A percentile compares a stretch with the other conserved stretches of the same genome.
Evolutionary conservation across 1,284 basidiomycete species (phyloP).

Genomic region (Termitomyces sp.): DNA sequence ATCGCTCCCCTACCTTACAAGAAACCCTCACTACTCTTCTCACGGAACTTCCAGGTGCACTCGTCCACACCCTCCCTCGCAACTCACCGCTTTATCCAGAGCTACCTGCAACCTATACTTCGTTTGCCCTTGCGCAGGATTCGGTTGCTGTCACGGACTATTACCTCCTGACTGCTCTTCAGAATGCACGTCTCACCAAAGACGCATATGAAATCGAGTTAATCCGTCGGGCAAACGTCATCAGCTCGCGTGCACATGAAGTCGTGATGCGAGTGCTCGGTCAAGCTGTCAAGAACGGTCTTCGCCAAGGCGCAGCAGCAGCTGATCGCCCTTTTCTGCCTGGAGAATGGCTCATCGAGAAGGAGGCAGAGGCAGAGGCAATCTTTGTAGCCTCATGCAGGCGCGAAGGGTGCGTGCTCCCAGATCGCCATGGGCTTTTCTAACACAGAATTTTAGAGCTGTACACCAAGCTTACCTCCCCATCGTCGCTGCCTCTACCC

Average conservation of each 20-base stretch:
- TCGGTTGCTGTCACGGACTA: slow-evolving; percentile 41
- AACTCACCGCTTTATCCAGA: slow-evolving; percentile 51
- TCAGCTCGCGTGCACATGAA: slow-evolving; percentile 85
- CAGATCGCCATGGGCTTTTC: not conserved
- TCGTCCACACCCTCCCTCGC: slow-evolving; percentile 61
- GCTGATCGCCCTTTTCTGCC: slow-evolving; percentile 55
- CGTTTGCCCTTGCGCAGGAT: slow-evolving; percentile 30
- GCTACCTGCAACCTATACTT: slow-evolving; percentile 37
- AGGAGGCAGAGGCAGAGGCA: slow-evolving; percentile 88
- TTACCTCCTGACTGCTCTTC: slow-evolving; percentile 71
- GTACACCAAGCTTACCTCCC: slow-evolving; percentile 88
- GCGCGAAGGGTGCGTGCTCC: slow-evolving; percentile 64
- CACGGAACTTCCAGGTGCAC: slow-evolving; percentile 51
- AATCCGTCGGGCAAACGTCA: slow-evolving; percentile 75
- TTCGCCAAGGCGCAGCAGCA: slow-evolving; percentile 39
- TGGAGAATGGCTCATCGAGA: slow-evolving; percentile 81
- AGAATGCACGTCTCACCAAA: slow-evolving; percentile 75
- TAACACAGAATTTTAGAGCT: slow-evolving; percentile 39
- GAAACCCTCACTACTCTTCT: slow-evolving; percentile 48
- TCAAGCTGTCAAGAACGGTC: slow-evolving; percentile 55
- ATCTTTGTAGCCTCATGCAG: slow-evolving; percentile 86
- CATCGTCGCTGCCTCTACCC: slow-evolving; percentile 79
- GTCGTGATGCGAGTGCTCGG: slow-evolving; percentile 88
- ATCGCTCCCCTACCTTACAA: slow-evolving; percentile 45
- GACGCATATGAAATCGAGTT: slow-evolving; percentile 66